Evolutionary conservation across 73 alveolate species (phyloP), one percentile per base, ranked within the genome.

Genomic region (Halteria grandinella): DNA sequence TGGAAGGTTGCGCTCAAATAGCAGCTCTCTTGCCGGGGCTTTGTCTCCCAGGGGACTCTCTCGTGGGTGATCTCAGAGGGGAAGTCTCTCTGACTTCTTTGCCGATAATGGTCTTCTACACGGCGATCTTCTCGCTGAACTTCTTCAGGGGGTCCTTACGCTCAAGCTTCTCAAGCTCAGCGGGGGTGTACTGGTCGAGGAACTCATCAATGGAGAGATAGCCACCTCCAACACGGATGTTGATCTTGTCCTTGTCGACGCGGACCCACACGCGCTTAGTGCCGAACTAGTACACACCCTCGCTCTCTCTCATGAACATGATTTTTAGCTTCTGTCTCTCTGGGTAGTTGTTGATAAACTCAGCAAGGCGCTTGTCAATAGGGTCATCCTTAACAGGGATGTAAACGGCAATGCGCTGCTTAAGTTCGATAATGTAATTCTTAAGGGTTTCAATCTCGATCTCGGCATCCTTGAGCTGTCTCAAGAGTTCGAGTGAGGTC

Each of bases 351-450:
- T 79, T 79, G 24, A 79, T 69, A 33, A 45, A 79, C 41, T 79
- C 90, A 27, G 90, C 90, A 37, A 79, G 60, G 31, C 63, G 62
- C 33, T 39, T 48, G 41, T 79, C 90, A 49, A 79, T 49, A 15
- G 83, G 85, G 70, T 85, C 93, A 20, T 85, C 89, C 69, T 84
- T 85, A 69, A 77, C 86, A 29, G 93, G 89, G 48, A 77, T 76
- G 43, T 85, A 85, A 32, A 83, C 59, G 29, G 93, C 89, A 23
- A 85, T 81, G 31, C 69, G 39, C 18, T 51, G 33, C 58, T 71
- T 69, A 0, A 82, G 60, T 47, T 82, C 91, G 47, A 66, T 53
- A 55, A 82, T 82, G 58, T 71, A 59, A 41, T 48, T 87, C 29
- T 72, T 71, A 15, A 82, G 69, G 7, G 62, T 40, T 21, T 71